phyloP scores from a whole-genome alignment of 2,329 filamentous ascomycete genomes.

The Xylariaceae sp. region DNA sequence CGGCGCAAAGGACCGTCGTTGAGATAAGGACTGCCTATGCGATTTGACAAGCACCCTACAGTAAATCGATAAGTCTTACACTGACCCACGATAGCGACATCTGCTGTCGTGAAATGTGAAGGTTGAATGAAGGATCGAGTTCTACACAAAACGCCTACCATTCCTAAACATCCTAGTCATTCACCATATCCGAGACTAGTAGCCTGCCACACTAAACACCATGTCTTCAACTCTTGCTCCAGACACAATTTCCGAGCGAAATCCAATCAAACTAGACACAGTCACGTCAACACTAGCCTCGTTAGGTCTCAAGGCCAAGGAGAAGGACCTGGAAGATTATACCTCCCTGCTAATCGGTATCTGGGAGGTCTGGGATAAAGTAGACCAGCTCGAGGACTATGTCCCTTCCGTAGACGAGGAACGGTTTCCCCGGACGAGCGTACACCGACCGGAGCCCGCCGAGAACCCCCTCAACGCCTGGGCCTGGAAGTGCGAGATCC shows the following conservation, averaged over 20 bases:
- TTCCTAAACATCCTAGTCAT: no score
- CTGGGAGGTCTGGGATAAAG: slow-evolving; percentile 5
- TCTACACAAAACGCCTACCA: no score
- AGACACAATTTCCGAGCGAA: not conserved
- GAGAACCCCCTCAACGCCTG: not conserved
- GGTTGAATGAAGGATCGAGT: no score
- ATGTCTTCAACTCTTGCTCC: slow-evolving; percentile 4
- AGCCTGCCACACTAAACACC: not conserved
- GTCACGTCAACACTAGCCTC: not conserved
- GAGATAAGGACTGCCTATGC: no score
- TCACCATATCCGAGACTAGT: no score
- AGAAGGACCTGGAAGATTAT: not conserved
- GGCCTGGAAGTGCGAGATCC: slow-evolving; percentile 1
- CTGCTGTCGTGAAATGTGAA: no score
- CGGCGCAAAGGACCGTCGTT: no score
- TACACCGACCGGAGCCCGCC: not conserved
- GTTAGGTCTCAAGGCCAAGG: not conserved
- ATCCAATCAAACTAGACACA: not conserved
- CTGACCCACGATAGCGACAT: no score
- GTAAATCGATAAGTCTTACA: no score
- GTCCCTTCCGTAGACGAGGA: slow-evolving; percentile 2
- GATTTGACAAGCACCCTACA: no score
- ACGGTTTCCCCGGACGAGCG: not conserved
- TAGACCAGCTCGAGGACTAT: slow-evolving; percentile 3
- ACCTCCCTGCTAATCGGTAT: slow-evolving; percentile 2